Evolutionary conservation across 176 grass and related monocot species (phyloP), one percentile per base, ranked within the genome.

Genomic region (Triticum turgidum): DNA sequence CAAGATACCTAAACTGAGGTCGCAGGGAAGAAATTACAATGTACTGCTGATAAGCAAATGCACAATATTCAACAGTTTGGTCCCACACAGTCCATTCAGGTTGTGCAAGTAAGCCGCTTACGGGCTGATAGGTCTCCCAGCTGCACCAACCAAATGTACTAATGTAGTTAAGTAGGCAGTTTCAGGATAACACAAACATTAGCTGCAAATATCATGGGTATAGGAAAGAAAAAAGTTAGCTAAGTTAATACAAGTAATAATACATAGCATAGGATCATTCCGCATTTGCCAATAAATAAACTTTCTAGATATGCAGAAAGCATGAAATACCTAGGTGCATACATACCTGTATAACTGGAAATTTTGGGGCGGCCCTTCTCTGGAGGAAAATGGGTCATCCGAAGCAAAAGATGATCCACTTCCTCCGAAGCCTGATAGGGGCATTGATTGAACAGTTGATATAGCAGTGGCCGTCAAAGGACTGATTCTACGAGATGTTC

Each of bases 11-110:
- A 86, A 89, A 99, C 69, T 99, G 97, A 15, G 97, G 97, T 29
- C 97, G 92, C 84, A 99, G 88, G 66, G 97, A 99, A 86, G 92
- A 91, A 85, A 99, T 94, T 63, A 99, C 97, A 85, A 96, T 96
- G 84, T 94, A 92, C 65, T 99, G 97, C 75, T 94, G 97, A 80
- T 99, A 99, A 63, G 92, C 97, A 74, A 99, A 99, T 85, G 97
- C 97, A 69, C 97, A 99, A 74, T 99, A 96, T 73, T 99, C 97
- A 34, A 96, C 97, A 44, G 97, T 99, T 94, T 92, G 94, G 80
- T 99, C 94, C 97, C 97, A 99, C 80, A 91, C 94, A 0, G 92
- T 93, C 97, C 94, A 96, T 85, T 99, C 97, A 22, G 97, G 97
- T 73, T 99, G 97, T 21, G 94, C 86, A 73, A 99, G 85, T 68